These are phyloP conservation scores for Globisporangium perplexum DNA, from an alignment of 352 stramenopile species.

Conservation along the genomic window DNA sequence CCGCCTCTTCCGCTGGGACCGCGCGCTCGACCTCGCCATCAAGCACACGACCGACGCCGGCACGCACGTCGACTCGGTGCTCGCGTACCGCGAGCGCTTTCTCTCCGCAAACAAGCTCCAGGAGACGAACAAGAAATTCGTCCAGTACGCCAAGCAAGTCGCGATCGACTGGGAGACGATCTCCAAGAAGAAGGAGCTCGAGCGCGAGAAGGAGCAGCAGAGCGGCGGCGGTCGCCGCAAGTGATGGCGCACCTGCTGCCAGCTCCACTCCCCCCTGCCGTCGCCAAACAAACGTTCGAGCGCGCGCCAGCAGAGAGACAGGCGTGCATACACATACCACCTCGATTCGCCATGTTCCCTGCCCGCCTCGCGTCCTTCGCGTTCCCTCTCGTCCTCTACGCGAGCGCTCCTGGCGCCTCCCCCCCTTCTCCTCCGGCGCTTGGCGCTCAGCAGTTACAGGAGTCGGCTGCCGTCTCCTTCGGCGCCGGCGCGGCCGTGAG, in stretches of 20 bases:
- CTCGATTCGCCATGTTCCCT: too few relatives aligned
- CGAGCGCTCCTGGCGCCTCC: too few relatives aligned
- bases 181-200: slow-evolving; percentile 86
- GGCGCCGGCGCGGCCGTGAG: slow-evolving; percentile 70
- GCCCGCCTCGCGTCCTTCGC: too few relatives aligned
- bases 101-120: slow-evolving; percentile 82
- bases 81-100: slow-evolving; percentile 86
- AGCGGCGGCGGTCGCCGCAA: slow-evolving; percentile 43
- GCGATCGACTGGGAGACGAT: slow-evolving; percentile 86
- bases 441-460: slow-evolving; percentile 68
- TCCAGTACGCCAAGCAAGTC: slow-evolving; percentile 86
- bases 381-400: too few relatives aligned
- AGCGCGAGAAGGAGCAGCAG: slow-evolving; percentile 68
- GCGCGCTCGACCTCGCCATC: slow-evolving; percentile 85
- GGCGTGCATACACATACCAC: too few relatives aligned
- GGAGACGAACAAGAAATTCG: slow-evolving; percentile 86
- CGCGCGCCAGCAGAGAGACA: too few relatives aligned
- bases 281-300: too few relatives aligned
- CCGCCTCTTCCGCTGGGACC: slow-evolving; percentile 84
- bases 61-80: slow-evolving; percentile 88
- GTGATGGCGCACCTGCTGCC: slow-evolving; percentile 20
- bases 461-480: slow-evolving; percentile 66
- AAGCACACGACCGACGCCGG: slow-evolving; percentile 83
- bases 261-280: too few relatives aligned
- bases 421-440: too few relatives aligned